Evolutionary conservation across 257 asterid species (phyloP), one percentile per base, ranked within the genome.

Genomic region (Gentiana dahurica): DNA sequence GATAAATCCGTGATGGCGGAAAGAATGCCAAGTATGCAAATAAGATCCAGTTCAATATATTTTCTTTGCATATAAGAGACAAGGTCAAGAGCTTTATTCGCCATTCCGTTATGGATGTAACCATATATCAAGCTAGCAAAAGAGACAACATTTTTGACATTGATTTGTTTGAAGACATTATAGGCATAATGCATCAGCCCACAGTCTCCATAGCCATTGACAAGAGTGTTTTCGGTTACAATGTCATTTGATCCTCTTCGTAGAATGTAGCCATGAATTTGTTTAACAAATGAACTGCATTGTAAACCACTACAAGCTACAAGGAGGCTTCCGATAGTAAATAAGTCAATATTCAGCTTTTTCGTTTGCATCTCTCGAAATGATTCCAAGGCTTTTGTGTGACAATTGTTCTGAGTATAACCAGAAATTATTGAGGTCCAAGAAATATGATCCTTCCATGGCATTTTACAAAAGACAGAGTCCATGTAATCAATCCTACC

Each of bases 91-190:
- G 44, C 6, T 41, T 10, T 41, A 41, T 71, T 47, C 37, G 95
- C 73, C 58, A 79, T 78, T 35, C 93, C 93, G 59, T 83, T 84
- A 36, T 64, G 68, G 57, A 78, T 72, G 63, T 73, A 87, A 53
- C 94, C 79, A 69, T 78, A 72, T 45, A 91, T 79, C 80, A 91
- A 81, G 84, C 82, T 78, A 9, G 97, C 85, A 82, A 87, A 87
- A 45, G 94, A 78, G 32, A 91, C 79, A 7, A 81, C 77, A 66
- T 78, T 78, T 62, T 83, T 79, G 12, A 49, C 61, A 62, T 68
- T 75, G 24, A 24, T 24, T 24, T 34, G 65, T 61, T 53, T 65
- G 62, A 87, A 82, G 41, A 69, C 43, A 11, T 54, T 62, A 63
- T 59, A 55, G 24, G 95, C 85, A 59, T 78, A 79, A 59, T 72